Conservation (phyloP, 31 red algal genomes). For the Porphyra umbilicalis region DNA sequence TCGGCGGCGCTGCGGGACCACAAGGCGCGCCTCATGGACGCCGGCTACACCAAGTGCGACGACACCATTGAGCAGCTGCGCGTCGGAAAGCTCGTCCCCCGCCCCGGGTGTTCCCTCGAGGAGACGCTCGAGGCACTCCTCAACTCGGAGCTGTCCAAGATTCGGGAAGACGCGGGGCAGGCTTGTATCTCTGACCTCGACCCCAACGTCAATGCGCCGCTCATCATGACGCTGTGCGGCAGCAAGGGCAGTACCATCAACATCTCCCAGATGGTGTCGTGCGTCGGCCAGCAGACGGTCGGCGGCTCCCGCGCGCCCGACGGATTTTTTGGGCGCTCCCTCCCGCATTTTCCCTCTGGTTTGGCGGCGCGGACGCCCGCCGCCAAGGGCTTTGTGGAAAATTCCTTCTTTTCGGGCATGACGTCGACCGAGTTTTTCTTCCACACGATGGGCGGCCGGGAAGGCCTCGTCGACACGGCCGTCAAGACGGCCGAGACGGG, state of each 20-base stretch:
- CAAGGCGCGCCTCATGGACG: slow-evolving; percentile 45
- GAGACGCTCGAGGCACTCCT: slow-evolving; percentile 95
- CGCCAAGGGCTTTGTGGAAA: slow-evolving; percentile 96
- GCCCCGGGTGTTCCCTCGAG: slow-evolving; percentile 82
- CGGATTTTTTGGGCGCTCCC: slow-evolving; percentile 82
- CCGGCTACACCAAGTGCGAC: slow-evolving; percentile 48
- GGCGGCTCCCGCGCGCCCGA: slow-evolving; percentile 81
- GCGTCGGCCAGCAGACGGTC: slow-evolving; percentile 97
- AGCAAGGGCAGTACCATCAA: slow-evolving; percentile 97
- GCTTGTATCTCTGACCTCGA: slow-evolving; percentile 62
- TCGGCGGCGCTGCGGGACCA: slow-evolving; percentile 23
- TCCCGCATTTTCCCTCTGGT: slow-evolving; percentile 93
- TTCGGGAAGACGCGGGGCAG: slow-evolving; percentile 83
- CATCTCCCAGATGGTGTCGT: slow-evolving; percentile 98
- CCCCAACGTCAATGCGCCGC: slow-evolving; percentile 61
- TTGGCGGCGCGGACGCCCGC: slow-evolving; percentile 64
- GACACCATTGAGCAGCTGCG: slow-evolving; percentile 53
- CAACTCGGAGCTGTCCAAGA: slow-evolving; percentile 59
- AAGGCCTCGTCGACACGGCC: slow-evolving; percentile 97
- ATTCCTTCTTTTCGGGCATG: slow-evolving; percentile 95
- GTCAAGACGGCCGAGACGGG: slow-evolving; percentile 99
- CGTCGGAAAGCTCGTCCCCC: slow-evolving; percentile 45
- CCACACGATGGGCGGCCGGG: slow-evolving; percentile 92
- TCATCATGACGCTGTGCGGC: slow-evolving; percentile 93
- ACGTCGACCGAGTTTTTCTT: slow-evolving; percentile 98